Evolutionary conservation across 805 yeast genomes (phyloP).

Genomic region (Myxozyma geophila): DNA sequence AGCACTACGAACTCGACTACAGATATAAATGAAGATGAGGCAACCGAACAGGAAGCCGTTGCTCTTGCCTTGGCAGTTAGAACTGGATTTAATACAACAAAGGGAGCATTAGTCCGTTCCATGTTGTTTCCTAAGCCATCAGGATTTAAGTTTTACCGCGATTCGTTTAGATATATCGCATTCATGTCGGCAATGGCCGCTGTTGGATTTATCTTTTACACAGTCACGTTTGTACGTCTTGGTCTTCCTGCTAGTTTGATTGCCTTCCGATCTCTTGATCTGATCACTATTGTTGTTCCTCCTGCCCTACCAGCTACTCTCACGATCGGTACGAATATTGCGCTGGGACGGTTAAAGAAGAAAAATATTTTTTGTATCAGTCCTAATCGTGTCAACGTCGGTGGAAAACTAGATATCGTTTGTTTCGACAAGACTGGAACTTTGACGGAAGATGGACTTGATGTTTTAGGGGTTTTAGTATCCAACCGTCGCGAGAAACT

Average conservation of each 20-base stretch:
- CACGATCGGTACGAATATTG: slow-evolving; percentile 95
- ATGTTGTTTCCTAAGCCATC: slow-evolving; percentile 96
- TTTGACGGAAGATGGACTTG: slow-evolving; percentile 93
- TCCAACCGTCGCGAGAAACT: slow-evolving; percentile 33
- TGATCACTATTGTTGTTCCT: slow-evolving; percentile 95
- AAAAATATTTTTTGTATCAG: slow-evolving; percentile 83
- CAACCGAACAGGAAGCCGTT: slow-evolving; percentile 60
- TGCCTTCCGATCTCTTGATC: slow-evolving; percentile 86
- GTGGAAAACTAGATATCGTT: slow-evolving; percentile 87
- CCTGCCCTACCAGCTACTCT: slow-evolving; percentile 98
- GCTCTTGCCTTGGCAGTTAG: slow-evolving; percentile 86
- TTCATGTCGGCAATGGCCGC: slow-evolving; percentile 87
- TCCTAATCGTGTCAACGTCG: slow-evolving; percentile 93
- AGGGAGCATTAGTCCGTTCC: slow-evolving; percentile 90
- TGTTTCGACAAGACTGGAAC: slow-evolving; percentile 99
- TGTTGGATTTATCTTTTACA: slow-evolving; percentile 81
- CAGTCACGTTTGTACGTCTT: slow-evolving; percentile 76
- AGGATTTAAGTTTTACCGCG: slow-evolving; percentile 90
- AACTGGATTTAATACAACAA: slow-evolving; percentile 94
- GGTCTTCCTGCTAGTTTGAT: slow-evolving; percentile 73
- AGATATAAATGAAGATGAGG: slow-evolving; percentile 22
- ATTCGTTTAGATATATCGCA: slow-evolving; percentile 94
- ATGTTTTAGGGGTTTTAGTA: slow-evolving; percentile 69
- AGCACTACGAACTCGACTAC: slow-evolving; percentile 8
- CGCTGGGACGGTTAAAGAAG: slow-evolving; percentile 72